These are phyloP conservation scores for Didymella lethalis DNA, from an alignment of 2,329 filamentous ascomycete species.

Conservation along the genomic window DNA sequence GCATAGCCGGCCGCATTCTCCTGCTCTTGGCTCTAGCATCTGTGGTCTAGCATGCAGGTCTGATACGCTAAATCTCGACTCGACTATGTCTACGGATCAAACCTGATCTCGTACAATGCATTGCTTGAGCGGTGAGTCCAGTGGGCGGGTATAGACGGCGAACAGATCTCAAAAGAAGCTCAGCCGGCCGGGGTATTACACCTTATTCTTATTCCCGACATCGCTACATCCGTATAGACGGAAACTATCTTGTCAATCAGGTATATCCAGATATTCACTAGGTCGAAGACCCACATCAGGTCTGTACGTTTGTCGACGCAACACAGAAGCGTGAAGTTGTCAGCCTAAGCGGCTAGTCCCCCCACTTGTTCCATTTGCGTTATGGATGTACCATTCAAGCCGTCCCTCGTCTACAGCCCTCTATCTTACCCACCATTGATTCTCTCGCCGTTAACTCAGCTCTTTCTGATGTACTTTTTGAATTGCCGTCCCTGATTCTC, in stretches of 20 bases:
- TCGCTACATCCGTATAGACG: conserved; percentile 4
- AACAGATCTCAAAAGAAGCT: conserved; percentile 1
- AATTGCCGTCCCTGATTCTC: neutral
- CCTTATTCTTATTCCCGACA: neutral
- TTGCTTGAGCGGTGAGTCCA: neutral
- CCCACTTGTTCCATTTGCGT: conserved; percentile 1
- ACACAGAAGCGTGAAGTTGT: neutral
- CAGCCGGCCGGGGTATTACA: conserved; percentile 1
- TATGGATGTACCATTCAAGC: neutral
- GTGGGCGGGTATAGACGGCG: neutral
- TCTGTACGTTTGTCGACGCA: neutral
- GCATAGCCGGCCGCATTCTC: neutral
- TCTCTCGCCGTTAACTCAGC: neutral
- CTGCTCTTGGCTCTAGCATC: conserved; percentile 1
- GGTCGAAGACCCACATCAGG: conserved; percentile 1
- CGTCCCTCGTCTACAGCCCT: neutral
- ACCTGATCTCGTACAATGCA: neutral
- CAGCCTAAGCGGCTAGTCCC: neutral
- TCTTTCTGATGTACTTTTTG: neutral
- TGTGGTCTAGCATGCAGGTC: conserved; percentile 1
- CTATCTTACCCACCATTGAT: neutral
- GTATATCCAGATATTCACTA: neutral
- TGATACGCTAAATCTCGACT: neutral
- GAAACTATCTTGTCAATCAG: neutral
- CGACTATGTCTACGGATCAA: neutral